Conservation (phyloP, 2,329 filamentous ascomycete genomes). For the Paecilomyces sp. region DNA sequence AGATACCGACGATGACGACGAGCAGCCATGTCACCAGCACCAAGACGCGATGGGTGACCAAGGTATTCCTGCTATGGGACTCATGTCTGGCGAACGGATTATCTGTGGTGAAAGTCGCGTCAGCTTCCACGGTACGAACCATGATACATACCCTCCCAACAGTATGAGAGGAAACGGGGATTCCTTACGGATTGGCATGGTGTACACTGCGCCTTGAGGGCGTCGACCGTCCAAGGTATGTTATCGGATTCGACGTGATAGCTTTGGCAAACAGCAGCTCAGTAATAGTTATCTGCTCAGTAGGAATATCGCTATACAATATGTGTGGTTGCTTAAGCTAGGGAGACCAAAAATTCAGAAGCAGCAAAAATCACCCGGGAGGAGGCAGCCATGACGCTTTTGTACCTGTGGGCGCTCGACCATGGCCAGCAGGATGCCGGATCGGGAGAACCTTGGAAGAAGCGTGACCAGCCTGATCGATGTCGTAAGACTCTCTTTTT, state of each 20-base stretch:
- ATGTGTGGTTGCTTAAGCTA: not conserved
- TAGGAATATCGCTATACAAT: not conserved
- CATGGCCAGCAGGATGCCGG: not conserved
- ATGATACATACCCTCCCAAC: not conserved
- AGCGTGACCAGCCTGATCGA: not conserved
- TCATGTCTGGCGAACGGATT: conserved; percentile 73
- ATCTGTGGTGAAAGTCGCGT: conserved; percentile 36
- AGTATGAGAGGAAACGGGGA: not conserved
- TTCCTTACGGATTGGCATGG: not conserved
- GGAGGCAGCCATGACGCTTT: not conserved
- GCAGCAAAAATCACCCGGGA: not conserved
- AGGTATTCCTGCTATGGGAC: conserved; percentile 51
- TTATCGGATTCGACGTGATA: too few species aligned
- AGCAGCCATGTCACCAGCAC: conserved; percentile 69
- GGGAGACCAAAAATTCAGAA: not conserved
- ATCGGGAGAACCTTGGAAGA: not conserved
- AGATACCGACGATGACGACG: conserved; percentile 63
- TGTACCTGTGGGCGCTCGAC: not conserved
- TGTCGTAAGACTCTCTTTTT: not conserved
- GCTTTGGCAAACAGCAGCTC: not conserved
- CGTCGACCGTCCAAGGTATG: too few species aligned
- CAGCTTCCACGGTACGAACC: not conserved
- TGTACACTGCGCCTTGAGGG: not conserved
- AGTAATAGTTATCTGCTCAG: not conserved
- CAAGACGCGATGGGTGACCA: conserved; percentile 69